Evolutionary conservation across 2,329 filamentous ascomycete species (phyloP).

Genomic region (Diatrype stigma): DNA sequence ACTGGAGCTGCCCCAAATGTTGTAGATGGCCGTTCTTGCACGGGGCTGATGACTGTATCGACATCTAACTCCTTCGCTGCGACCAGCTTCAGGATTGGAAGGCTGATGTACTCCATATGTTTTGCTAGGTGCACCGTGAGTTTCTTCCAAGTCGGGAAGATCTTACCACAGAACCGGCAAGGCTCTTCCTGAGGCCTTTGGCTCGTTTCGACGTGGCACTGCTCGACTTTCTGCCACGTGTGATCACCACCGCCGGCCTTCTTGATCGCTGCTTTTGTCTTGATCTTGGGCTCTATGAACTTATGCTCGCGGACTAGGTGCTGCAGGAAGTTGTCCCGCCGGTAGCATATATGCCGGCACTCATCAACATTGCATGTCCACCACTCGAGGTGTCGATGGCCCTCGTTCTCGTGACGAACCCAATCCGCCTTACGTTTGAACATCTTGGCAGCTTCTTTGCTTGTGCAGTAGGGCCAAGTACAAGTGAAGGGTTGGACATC

Average conservation of each 20-base stretch:
- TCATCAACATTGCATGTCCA: conserved; percentile 82
- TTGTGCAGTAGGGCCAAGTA: conserved; percentile 78
- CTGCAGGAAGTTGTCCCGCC: conserved; percentile 89
- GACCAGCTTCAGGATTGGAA: conserved; percentile 68
- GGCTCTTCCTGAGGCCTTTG: conserved; percentile 68
- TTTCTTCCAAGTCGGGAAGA: conserved; percentile 85
- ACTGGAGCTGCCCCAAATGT: conserved; percentile 25
- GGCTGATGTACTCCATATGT: conserved; percentile 88
- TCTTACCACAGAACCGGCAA: conserved; percentile 82
- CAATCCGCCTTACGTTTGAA: conserved; percentile 96
- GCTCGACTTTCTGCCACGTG: conserved; percentile 74
- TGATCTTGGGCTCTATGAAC: conserved; percentile 73
- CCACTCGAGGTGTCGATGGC: conserved; percentile 84
- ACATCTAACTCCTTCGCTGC: conserved; percentile 47
- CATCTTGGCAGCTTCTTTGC: conserved; percentile 80
- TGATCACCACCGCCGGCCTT: conserved; percentile 54
- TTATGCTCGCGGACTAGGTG: conserved; percentile 92
- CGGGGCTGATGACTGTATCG: conserved; percentile 64
- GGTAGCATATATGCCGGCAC: conserved; percentile 77
- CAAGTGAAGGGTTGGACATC: conserved; percentile 92
- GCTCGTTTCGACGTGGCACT: conserved; percentile 67
- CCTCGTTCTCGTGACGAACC: conserved; percentile 91
- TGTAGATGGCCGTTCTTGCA: conserved; percentile 52
- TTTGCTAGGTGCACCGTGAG: conserved; percentile 88
- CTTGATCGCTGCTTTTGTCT: conserved; percentile 66